A percentile compares a stretch with the other conserved stretches of the same genome.
Conservation (phyloP, 2,329 filamentous ascomycete species). For the Coniochaeta ligniaria region DNA sequence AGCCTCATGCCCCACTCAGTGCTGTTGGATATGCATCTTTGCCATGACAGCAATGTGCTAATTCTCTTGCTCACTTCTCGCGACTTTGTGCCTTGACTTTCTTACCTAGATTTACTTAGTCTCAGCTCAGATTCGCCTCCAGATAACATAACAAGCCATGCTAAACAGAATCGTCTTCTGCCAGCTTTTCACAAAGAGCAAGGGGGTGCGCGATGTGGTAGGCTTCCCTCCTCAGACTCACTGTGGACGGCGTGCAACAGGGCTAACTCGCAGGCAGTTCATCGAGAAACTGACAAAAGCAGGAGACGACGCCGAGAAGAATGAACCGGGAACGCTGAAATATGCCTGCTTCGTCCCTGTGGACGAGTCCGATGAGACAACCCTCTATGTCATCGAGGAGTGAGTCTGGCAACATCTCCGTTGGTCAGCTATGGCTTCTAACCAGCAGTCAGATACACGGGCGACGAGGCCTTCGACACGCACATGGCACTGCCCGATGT, state of each 20-base stretch:
- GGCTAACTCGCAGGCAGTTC: constrained; percentile 5
- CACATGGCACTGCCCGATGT: constrained; percentile 16
- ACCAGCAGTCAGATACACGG: constrained; percentile 11
- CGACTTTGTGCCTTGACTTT: not conserved
- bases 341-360: constrained; percentile 18
- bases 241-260: not conserved
- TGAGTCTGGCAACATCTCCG: constrained; percentile 4
- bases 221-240: not conserved
- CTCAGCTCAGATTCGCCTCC: not conserved
- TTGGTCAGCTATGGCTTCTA: not conserved
- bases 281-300: constrained; percentile 8
- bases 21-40: not conserved
- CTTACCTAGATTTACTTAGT: not conserved
- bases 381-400: constrained; percentile 19
- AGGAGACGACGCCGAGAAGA: constrained; percentile 7
- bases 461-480: constrained; percentile 15
- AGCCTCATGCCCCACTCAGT: not conserved
- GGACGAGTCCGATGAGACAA: constrained; percentile 14
- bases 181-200: not conserved
- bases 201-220: not conserved
- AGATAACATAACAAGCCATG: not conserved
- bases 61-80: not conserved
- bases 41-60: not conserved
- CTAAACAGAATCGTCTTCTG: not conserved
- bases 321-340: constrained; percentile 14